Base-by-base conservation (phyloP, 805 yeast genomes). In the Torulaspora indica region DNA sequence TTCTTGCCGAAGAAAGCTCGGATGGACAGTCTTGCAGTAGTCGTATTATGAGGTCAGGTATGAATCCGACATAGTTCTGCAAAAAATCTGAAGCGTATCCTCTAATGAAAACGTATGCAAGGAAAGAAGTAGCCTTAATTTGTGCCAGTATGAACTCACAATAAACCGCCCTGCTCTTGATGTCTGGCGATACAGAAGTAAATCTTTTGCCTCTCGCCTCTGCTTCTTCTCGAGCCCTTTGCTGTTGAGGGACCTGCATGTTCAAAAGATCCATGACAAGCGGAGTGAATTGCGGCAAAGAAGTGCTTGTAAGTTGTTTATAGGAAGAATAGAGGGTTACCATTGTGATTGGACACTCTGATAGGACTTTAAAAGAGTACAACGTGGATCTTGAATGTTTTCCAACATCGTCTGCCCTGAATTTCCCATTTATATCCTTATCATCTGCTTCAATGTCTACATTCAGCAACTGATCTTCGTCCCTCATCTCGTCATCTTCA, bases 271-370 rank as follows among this genome's bases (percentile, higher is more conserved):
- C 78, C 43, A 95, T 79, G 18, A 91, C 85, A 43, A 82, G 79
- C 0, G 98, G 97, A 39, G 90, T 76, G 51, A 91, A 86, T 14
- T 68, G 70, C 1, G 90, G 86, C 25, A 93, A 71, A 3, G 91
- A 79, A 0, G 84, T 69, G 37, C 78, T 77, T 1, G 85, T 85
- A 41, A 88, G 67, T 28, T 78, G 79, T 60, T 89, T 87, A 68
- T 90, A 89, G 0, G 95, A 81, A 1, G 96, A 85, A 56, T 87
- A 88, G 41, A 95, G 71, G 6, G 96, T 80, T 3, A 93, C 98
- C 82, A 93, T 85, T 3, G 96, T 89, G 31, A 93, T 91, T 8
- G 99, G 99, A 61, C 98, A 90, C 63, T 93, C 99, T 0, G 96
- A 86, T 47, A 93, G 74, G 10, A 91, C 87, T 61, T 89, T 90